Conservation (phyloP, 192 early-diverging fungal species). For the Endogone sp. region DNA sequence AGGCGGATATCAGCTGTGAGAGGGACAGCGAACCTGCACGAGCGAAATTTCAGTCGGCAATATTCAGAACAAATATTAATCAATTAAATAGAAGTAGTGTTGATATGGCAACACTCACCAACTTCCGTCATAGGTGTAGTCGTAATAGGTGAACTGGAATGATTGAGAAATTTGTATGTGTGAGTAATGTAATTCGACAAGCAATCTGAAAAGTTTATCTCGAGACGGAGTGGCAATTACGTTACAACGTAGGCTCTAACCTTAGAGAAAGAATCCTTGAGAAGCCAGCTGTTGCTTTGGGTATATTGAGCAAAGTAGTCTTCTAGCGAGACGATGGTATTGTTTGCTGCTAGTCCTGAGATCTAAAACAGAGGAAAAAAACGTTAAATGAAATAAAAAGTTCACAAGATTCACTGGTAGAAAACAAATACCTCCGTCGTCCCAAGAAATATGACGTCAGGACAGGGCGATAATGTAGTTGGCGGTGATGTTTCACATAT, state of each 20-base stretch:
- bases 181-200: not conserved
- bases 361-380: conserved; percentile 5
- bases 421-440: conserved; percentile 9
- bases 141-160: conserved; percentile 5
- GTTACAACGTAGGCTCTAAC: not conserved
- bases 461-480: not conserved
- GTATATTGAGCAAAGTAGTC: conserved; percentile 9
- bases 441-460: conserved; percentile 11
- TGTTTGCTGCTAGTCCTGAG: conserved; percentile 5
- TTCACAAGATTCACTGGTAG: not conserved
- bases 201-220: not conserved
- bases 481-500: not conserved
- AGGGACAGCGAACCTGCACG: conserved; percentile 10
- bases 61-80: not conserved
- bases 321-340: conserved; percentile 5
- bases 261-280: conserved; percentile 6
- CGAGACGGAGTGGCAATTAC: too few species aligned
- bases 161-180: not conserved
- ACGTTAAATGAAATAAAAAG: not conserved
- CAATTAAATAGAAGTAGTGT: not conserved
- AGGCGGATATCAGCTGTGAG: conserved; percentile 9
- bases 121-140: conserved; percentile 7
- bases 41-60: not conserved
- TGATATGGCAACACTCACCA: conserved; percentile 1
- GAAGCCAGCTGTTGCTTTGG: not conserved